Conservation (phyloP, 2,329 filamentous ascomycete species). For the Akanthomyces uredinophilus region DNA sequence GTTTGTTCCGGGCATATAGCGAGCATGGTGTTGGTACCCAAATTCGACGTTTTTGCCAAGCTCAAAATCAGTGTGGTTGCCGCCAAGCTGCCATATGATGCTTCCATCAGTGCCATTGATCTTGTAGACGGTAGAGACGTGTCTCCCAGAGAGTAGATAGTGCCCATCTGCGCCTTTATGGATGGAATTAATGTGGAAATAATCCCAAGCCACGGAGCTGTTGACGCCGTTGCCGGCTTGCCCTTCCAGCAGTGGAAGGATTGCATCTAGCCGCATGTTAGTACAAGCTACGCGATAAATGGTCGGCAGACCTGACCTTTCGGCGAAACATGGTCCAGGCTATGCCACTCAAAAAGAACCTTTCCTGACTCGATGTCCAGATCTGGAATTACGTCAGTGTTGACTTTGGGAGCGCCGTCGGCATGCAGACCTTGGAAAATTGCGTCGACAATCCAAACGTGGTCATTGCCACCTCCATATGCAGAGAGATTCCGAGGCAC, state of each 20-base stretch:
- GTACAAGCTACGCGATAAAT: no score
- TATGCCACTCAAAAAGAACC: slow-evolving; percentile 44
- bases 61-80: slow-evolving; percentile 36
- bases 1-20: slow-evolving; percentile 36
- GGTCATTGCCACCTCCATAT: slow-evolving; percentile 41
- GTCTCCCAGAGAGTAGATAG: slow-evolving; percentile 50
- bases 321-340: slow-evolving; percentile 24
- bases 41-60: slow-evolving; percentile 34
- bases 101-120: slow-evolving; percentile 43
- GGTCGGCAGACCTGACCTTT: slow-evolving; percentile 15
- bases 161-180: slow-evolving; percentile 30
- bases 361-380: slow-evolving; percentile 45
- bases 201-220: slow-evolving; percentile 30
- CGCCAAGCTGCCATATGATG: slow-evolving; percentile 51
- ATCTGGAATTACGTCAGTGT: slow-evolving; percentile 27
- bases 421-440: slow-evolving; percentile 44
- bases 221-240: not conserved
- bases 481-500: slow-evolving; percentile 38
- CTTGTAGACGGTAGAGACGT: slow-evolving; percentile 42
- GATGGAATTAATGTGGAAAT: slow-evolving; percentile 11
- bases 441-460: slow-evolving; percentile 52
- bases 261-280: no score
- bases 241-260: no score
- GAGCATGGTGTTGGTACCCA: slow-evolving; percentile 50
- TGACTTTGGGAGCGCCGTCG: slow-evolving; percentile 16